Evolutionary conservation across 2,329 filamentous ascomycete species (phyloP).

Genomic region (Pseudocercospora vitis): DNA sequence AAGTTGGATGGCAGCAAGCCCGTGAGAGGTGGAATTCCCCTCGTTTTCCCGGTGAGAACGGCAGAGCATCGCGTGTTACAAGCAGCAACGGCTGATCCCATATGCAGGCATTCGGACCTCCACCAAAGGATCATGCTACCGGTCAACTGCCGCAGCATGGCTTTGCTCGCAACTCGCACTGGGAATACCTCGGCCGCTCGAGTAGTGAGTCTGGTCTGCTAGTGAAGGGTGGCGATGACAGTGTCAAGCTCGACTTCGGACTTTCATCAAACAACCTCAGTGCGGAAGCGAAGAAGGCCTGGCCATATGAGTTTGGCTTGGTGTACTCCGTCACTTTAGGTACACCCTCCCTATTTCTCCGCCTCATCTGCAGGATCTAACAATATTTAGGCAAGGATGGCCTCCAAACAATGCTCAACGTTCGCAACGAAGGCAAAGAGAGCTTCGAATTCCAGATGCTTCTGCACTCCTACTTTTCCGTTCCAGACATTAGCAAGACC

Average conservation of each 20-base stretch:
- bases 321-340: conserved; percentile 90
- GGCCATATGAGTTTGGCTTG: conserved; percentile 84
- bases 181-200: conserved; percentile 92
- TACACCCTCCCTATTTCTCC: too few species aligned
- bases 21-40: conserved; percentile 84
- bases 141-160: conserved; percentile 85
- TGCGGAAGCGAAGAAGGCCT: conserved; percentile 67
- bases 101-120: conserved; percentile 72
- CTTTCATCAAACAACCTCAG: conserved; percentile 72
- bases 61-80: neutral
- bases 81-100: neutral
- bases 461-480: conserved; percentile 83
- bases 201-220: conserved; percentile 59
- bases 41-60: conserved; percentile 78
- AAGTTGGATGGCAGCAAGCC: conserved; percentile 83
- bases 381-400: conserved; percentile 60
- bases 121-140: conserved; percentile 74
- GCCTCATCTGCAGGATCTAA: too few species aligned
- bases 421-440: conserved; percentile 81
- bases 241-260: conserved; percentile 94
- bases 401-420: conserved; percentile 77
- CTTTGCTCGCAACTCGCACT: conserved; percentile 83
- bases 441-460: conserved; percentile 89
- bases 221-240: conserved; percentile 55
- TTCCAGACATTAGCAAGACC: conserved; percentile 79